Conservation (phyloP, 345 rosid genomes). For the Psidium guajava region DNA sequence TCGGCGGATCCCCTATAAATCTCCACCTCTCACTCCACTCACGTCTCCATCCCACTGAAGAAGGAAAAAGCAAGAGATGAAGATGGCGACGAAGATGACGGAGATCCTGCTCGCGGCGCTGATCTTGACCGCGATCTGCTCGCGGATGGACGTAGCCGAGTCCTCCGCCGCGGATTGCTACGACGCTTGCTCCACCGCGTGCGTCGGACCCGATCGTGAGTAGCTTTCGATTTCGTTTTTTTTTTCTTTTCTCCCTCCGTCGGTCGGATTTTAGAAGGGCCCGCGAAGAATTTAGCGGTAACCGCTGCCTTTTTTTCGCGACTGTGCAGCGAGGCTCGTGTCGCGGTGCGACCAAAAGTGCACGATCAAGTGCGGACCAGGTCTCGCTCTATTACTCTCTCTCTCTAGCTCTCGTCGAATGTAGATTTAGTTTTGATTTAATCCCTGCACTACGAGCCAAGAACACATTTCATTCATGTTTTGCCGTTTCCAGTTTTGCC, state of each 20-base stretch:
- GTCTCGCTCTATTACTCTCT: not conserved
- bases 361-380: slow-evolving; percentile 35
- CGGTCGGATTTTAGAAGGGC: not conserved
- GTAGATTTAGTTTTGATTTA: no score
- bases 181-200: slow-evolving; percentile 43
- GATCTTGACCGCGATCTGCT: not conserved
- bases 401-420: no score
- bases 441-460: no score
- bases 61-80: not conserved
- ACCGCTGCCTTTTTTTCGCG: not conserved
- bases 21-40: accelerated
- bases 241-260: no score
- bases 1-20: not conserved
- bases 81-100: not conserved
- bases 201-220: slow-evolving; percentile 31
- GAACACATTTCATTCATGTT: not conserved
- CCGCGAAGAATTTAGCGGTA: not conserved
- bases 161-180: slow-evolving; percentile 24
- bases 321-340: slow-evolving; percentile 28
- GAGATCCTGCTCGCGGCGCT: not conserved
- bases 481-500: not conserved
- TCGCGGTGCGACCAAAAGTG: slow-evolving; percentile 44
- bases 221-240: not conserved
- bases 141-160: slow-evolving; percentile 8
- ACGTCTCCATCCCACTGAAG: not conserved